phyloP scores from a whole-genome alignment of 192 early-diverging fungal genomes.

The Gigaspora rosea region DNA sequence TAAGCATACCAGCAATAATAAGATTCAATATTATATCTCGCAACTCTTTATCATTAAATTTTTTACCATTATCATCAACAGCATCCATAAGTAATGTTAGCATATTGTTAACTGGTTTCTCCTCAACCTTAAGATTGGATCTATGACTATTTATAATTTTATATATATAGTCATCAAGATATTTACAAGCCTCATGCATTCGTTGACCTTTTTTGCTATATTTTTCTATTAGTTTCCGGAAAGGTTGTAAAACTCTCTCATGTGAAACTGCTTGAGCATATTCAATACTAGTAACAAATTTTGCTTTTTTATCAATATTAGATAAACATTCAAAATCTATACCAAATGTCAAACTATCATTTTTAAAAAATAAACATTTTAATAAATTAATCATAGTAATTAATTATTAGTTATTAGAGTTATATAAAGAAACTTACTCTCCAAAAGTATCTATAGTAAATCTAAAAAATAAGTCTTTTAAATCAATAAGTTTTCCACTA shows the following conservation, averaged over 20 bases:
- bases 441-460: constrained; percentile 50
- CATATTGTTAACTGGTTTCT: constrained; percentile 30
- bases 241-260: constrained; percentile 38
- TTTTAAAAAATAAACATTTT: not conserved
- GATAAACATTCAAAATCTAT: constrained; percentile 37
- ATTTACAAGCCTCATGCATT: constrained; percentile 32
- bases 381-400: too few relatives aligned
- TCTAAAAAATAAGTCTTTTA: constrained; percentile 33
- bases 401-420: not conserved
- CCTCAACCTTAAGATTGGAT: constrained; percentile 24
- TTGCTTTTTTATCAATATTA: constrained; percentile 31
- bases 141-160: constrained; percentile 35
- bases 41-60: constrained; percentile 43
- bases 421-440: constrained; percentile 38
- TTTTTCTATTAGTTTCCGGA: constrained; percentile 40
- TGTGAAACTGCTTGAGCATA: constrained; percentile 43
- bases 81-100: constrained; percentile 51
- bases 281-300: constrained; percentile 57
- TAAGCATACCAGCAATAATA: constrained; percentile 19
- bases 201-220: constrained; percentile 24
- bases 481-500: constrained; percentile 41
- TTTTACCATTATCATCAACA: constrained; percentile 44
- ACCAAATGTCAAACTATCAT: constrained; percentile 39
- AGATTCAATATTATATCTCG: constrained; percentile 54
- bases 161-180: constrained; percentile 41